Conservation (phyloP, 108 stramenopile species). For the Fragilaria crotonensis region DNA sequence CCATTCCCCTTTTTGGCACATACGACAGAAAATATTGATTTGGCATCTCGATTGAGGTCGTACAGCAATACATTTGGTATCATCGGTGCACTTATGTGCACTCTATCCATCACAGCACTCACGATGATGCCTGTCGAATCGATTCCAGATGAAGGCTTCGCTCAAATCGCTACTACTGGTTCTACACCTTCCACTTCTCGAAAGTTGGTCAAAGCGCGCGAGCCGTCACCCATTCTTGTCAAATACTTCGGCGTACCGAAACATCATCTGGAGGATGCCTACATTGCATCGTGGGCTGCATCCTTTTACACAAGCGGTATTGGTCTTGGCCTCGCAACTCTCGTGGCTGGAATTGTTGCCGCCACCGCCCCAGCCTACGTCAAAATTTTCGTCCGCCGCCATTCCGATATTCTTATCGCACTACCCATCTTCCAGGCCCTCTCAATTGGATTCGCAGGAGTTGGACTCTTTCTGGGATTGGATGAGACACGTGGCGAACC, state of each 20-base stretch:
- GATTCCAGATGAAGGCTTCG: not conserved
- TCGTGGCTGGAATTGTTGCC: not conserved
- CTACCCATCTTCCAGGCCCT: not conserved
- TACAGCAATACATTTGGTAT: constrained; percentile 11
- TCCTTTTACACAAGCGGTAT: constrained; percentile 10
- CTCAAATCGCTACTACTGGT: not conserved
- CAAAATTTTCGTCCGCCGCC: constrained; percentile 6
- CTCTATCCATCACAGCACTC: constrained; percentile 8
- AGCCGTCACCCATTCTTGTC: not conserved
- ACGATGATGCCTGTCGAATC: not conserved
- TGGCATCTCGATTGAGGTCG: constrained; percentile 5
- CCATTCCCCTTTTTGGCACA: constrained; percentile 6
- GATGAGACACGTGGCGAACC: constrained; percentile 2
- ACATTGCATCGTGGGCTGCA: constrained; percentile 7
- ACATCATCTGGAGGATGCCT: constrained; percentile 3
- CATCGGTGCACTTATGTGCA: constrained; percentile 11
- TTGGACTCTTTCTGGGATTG: constrained; percentile 8
- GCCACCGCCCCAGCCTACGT: constrained; percentile 2
- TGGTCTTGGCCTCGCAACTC: constrained; percentile 2
- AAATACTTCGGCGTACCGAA: not conserved
- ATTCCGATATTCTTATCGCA: constrained; percentile 3
- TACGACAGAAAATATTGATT: constrained; percentile 3
- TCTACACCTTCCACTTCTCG: not conserved
- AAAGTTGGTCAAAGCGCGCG: not conserved
- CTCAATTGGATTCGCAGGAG: constrained; percentile 8